phyloP scores from a whole-genome alignment of 768 basidiomycete species.

The Termitomyces sp. region DNA sequence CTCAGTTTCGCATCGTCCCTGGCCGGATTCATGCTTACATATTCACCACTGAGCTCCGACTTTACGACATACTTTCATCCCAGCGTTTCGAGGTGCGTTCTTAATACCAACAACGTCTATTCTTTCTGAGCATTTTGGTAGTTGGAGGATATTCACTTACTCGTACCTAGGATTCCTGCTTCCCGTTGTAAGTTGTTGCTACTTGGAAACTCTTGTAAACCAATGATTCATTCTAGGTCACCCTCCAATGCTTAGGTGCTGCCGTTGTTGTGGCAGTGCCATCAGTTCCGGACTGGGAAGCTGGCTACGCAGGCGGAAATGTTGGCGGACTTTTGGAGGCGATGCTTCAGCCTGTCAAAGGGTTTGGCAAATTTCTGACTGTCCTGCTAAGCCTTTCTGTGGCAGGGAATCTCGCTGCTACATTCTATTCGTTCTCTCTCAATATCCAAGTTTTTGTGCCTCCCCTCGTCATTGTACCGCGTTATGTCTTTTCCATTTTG shows the following conservation, averaged over 20 bases:
- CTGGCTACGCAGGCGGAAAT: slow-evolving; percentile 49
- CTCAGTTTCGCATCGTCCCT: slow-evolving; percentile 65
- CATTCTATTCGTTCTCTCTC: slow-evolving; percentile 76
- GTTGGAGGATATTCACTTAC: slow-evolving; percentile 60
- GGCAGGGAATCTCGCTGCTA: slow-evolving; percentile 74
- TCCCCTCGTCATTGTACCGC: slow-evolving; percentile 50
- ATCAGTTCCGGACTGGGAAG: slow-evolving; percentile 53
- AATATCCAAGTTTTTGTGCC: slow-evolving; percentile 69
- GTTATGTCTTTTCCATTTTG: slow-evolving; percentile 72
- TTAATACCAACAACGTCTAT: background rate
- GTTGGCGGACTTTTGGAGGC: slow-evolving; percentile 70
- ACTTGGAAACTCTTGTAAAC: background rate
- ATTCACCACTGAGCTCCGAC: slow-evolving; percentile 56
- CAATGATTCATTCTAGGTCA: slow-evolving; percentile 26
- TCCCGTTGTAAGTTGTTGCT: slow-evolving; percentile 36
- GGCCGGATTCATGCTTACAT: slow-evolving; percentile 71
- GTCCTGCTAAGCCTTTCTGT: slow-evolving; percentile 80
- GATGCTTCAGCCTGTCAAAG: slow-evolving; percentile 63
- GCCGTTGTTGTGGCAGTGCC: slow-evolving; percentile 55
- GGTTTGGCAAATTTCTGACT: slow-evolving; percentile 75
- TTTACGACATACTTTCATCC: slow-evolving; percentile 68
- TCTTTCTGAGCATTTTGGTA: slow-evolving; percentile 17
- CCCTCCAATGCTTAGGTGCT: slow-evolving; percentile 48
- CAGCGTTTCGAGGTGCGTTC: slow-evolving; percentile 45
- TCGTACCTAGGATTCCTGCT: slow-evolving; percentile 66